Conservation (phyloP, 1,284 basidiomycete genomes). For the Naganishia cerealis region DNA sequence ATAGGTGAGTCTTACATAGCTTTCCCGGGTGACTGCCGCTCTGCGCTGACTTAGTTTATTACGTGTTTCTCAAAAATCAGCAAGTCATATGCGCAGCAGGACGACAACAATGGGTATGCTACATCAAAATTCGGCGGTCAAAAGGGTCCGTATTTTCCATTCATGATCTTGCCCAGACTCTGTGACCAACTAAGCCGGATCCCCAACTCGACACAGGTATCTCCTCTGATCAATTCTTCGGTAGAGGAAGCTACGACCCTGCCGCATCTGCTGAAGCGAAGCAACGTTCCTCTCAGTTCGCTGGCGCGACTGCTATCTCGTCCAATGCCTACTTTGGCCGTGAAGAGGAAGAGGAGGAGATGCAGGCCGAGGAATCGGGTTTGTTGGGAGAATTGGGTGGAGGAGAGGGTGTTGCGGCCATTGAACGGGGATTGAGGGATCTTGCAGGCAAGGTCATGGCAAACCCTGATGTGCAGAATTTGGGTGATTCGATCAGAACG, state of each 20-base stretch:
- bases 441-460: slow-evolving; percentile 74
- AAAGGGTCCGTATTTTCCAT: slow-evolving; percentile 60
- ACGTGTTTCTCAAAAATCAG: slow-evolving; percentile 1
- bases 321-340: slow-evolving; percentile 94
- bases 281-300: slow-evolving; percentile 76
- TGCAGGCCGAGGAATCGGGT: slow-evolving; percentile 52
- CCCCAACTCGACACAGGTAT: slow-evolving; percentile 60
- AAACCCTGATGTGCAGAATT: slow-evolving; percentile 86
- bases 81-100: slow-evolving; percentile 50
- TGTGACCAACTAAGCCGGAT: neutral
- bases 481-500: slow-evolving; percentile 75
- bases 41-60: slow-evolving; percentile 6
- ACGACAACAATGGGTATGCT: slow-evolving; percentile 74
- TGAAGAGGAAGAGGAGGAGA: slow-evolving; percentile 66
- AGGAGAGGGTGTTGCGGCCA: slow-evolving; percentile 62
- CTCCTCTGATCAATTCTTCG: slow-evolving; percentile 97
- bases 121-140: slow-evolving; percentile 87
- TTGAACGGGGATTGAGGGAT: slow-evolving; percentile 79
- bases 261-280: slow-evolving; percentile 72
- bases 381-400: slow-evolving; percentile 63
- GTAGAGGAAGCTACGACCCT: slow-evolving; percentile 83
- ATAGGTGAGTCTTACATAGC: slow-evolving; percentile 55
- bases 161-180: neutral
- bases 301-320: slow-evolving; percentile 89
- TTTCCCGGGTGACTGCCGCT: neutral